Evolutionary conservation across 495 filamentous ascomycete genomes (phyloP), one percentile per base, ranked within the genome.

Genomic region (Penicillium simplicissimum): DNA sequence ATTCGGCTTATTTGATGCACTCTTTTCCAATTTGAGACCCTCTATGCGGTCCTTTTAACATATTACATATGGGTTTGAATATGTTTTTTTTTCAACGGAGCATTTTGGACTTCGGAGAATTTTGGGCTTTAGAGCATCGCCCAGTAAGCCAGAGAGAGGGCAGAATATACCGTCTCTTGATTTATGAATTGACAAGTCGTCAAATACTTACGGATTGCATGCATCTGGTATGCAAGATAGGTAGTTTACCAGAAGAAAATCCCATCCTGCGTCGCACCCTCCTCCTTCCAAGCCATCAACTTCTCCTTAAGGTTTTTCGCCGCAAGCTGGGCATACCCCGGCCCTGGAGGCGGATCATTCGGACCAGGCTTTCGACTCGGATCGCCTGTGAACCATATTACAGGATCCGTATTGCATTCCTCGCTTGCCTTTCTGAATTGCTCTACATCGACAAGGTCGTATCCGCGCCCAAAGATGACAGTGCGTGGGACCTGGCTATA

Each of bases 381-480:
- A 31, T 70, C 65, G 2, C 62, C 62, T 17, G 43, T 31, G 23
- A 68, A 34, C 68, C 68, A 70, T 38, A 36, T 47, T 21, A 68
- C 58, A 8, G 68, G 62, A 1, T 60, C 52, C 13, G 4, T 28
- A 38, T 59, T 43, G n/a, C 34, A 43, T 5, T 55, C 48, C 38
- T 59, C 40, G 14, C 45, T 52, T 28, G 57, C 57, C 4, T 59
- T 33, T 9, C 51, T 51, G 21, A 68, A 42, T 3, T 38, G 13
- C 38, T 70, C 59, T 19, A 77, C 59, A 34, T 72, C 60, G 1
- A 62, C 54, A 7, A 52, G 13, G 0, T 52, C 33, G 48, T 62
- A 74, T 2, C 65, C 73, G 7, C 73, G 71, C 14, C 74, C 74
- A 23, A 76, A 71, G 9, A 77, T 66, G 13, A 76, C 64, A 7